Percentiles rank a stretch among this genome's conserved stretches.
Evolutionary conservation across 1,139 yeast species (phyloP).

Genomic region (Diutina sp.): DNA sequence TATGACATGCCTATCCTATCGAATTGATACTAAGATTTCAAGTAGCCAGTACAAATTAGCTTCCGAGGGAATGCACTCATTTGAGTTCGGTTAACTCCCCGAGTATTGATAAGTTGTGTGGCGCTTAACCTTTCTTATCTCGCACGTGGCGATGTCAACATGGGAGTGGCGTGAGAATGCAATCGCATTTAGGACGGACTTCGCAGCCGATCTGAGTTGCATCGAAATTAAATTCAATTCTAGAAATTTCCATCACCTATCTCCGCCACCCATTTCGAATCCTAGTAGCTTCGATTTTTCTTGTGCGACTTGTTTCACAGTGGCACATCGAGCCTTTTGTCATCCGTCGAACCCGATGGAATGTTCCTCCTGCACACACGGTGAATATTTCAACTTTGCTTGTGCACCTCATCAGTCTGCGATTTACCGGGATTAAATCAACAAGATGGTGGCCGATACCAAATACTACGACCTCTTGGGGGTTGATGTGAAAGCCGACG

Average conservation of each 20-base stretch:
- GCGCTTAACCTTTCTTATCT: neutral
- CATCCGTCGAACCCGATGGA: neutral
- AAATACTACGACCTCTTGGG: slow-evolving; percentile 79
- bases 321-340: neutral
- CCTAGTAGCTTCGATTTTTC: neutral
- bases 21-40: no score
- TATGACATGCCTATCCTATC: no score
- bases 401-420: neutral
- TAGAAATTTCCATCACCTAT: neutral
- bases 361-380: neutral
- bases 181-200: neutral
- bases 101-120: neutral
- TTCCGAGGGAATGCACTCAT: no score
- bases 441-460: slow-evolving; percentile 76
- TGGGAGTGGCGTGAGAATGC: neutral
- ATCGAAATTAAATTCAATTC: neutral
- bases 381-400: neutral
- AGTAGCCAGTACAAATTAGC: no score
- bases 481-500: slow-evolving; percentile 67
- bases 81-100: no score
- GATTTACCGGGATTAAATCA: neutral
- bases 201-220: neutral
- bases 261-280: neutral
- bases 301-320: neutral
- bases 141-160: neutral